A percentile compares a stretch with the other conserved stretches of the same genome.
Evolutionary conservation across 371 early-diverging fungal genomes (phyloP).

Genomic region (Phascolomyces articulosus): DNA sequence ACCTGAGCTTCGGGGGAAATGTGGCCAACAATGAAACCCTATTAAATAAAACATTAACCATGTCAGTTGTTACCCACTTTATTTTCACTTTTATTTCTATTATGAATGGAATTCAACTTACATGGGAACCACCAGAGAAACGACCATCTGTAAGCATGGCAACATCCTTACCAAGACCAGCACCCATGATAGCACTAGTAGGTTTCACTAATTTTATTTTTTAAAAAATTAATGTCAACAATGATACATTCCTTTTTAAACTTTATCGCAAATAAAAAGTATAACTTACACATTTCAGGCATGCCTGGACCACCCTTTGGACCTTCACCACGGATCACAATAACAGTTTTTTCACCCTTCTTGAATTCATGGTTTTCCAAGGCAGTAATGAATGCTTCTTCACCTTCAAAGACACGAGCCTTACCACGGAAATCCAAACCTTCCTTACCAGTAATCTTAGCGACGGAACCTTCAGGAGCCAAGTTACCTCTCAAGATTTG

Average conservation of each 20-base stretch:
- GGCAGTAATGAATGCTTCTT: slow-evolving; percentile 87
- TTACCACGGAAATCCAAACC: slow-evolving; percentile 85
- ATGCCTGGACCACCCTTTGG: slow-evolving; percentile 94
- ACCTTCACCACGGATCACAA: slow-evolving; percentile 85
- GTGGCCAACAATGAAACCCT: slow-evolving; percentile 98
- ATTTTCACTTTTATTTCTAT: too few species aligned
- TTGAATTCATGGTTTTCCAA: slow-evolving; percentile 72
- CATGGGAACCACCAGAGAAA: slow-evolving; percentile 96
- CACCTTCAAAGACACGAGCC: slow-evolving; percentile 91
- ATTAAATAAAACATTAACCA: not conserved
- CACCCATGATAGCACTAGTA: slow-evolving; percentile 96
- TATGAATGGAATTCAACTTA: slow-evolving; percentile 30
- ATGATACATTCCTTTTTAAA: too few species aligned
- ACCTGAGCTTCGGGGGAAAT: slow-evolving; percentile 96
- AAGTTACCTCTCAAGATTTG: slow-evolving; percentile 93
- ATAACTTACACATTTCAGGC: slow-evolving; percentile 79
- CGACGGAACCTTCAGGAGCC: slow-evolving; percentile 97
- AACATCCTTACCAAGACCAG: slow-evolving; percentile 95
- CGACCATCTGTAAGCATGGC: slow-evolving; percentile 96
- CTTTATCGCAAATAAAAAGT: not conserved
- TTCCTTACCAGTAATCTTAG: slow-evolving; percentile 98
- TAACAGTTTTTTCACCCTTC: slow-evolving; percentile 82
- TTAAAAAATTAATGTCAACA: not conserved
- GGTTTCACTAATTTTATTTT: slow-evolving; percentile 77
- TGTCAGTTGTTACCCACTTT: too few species aligned